Percentiles rank a stretch among this genome's conserved stretches.
phyloP scores from a whole-genome alignment of 345 rosid genomes.

The Durio zibethinus region DNA sequence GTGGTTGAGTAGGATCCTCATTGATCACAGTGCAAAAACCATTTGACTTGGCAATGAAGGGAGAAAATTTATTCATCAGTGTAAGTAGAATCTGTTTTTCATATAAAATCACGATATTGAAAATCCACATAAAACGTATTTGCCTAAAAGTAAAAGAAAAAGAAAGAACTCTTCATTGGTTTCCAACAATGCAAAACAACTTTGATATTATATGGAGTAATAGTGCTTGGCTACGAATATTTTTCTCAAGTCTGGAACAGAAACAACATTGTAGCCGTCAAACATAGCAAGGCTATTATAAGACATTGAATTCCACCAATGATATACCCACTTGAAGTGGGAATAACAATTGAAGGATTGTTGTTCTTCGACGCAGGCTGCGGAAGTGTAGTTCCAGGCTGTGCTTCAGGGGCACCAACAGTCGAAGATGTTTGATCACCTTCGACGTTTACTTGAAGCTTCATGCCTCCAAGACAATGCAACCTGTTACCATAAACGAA shows the following conservation, averaged over 20 bases:
- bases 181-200: not conserved
- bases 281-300: conserved; percentile 13
- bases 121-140: no score
- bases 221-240: not conserved
- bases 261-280: not conserved
- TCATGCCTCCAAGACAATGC: conserved; percentile 87
- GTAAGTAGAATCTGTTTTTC: no score
- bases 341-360: conserved; percentile 39
- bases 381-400: conserved; percentile 29
- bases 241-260: conserved; percentile 7
- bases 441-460: conserved; percentile 47
- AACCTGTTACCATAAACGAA: conserved; percentile 63
- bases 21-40: no score
- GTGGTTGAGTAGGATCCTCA: no score
- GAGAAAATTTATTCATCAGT: no score
- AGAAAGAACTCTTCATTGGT: no score
- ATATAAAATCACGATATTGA: no score
- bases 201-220: not conserved
- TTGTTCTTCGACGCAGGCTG: conserved; percentile 48
- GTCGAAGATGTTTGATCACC: conserved; percentile 43
- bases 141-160: no score
- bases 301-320: conserved; percentile 12
- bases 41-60: no score
- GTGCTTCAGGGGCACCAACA: conserved; percentile 42
- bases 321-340: conserved; percentile 33